A percentile compares a stretch with the other conserved stretches of the same genome.
These are phyloP conservation scores for Herpotrichia juniperi DNA, from an alignment of 2,329 filamentous ascomycete species.

Conservation along the genomic window DNA sequence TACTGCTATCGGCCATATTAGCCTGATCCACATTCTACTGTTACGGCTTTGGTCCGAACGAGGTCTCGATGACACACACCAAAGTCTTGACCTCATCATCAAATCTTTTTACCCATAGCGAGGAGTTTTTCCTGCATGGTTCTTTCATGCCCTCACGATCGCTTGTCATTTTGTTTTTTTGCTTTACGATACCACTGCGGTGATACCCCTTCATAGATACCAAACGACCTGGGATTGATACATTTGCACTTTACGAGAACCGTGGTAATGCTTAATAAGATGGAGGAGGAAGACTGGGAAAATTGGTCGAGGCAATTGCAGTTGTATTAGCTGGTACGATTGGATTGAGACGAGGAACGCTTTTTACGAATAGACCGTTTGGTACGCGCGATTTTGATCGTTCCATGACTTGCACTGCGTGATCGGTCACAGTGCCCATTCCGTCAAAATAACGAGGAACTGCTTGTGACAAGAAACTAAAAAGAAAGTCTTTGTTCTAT, in stretches of 20 bases:
- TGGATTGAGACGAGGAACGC: no score
- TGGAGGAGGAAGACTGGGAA: not conserved
- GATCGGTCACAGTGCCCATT: no score
- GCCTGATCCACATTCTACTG: not conserved
- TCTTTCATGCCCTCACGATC: constrained; percentile 17
- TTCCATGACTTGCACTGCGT: no score
- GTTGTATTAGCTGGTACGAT: no score
- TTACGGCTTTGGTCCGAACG: not conserved
- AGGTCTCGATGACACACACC: constrained; percentile 1
- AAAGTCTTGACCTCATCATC: not conserved
- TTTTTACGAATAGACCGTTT: no score
- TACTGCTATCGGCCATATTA: no score
- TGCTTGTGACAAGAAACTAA: no score
- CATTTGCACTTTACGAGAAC: constrained; percentile 17
- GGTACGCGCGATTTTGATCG: no score
- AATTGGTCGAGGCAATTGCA: no score
- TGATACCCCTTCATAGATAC: constrained; percentile 36
- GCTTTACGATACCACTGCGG: constrained; percentile 36
- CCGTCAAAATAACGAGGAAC: no score
- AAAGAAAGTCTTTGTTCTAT: no score
- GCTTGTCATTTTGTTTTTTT: constrained; percentile 23
- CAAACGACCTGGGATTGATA: constrained; percentile 29
- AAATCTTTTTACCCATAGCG: not conserved
- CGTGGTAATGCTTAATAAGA: not conserved
- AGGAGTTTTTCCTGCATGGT: not conserved